Evolutionary conservation across 768 basidiomycete species (phyloP), one percentile per base, ranked within the genome.

Genomic region (Coprinopsis strossmayeri): DNA sequence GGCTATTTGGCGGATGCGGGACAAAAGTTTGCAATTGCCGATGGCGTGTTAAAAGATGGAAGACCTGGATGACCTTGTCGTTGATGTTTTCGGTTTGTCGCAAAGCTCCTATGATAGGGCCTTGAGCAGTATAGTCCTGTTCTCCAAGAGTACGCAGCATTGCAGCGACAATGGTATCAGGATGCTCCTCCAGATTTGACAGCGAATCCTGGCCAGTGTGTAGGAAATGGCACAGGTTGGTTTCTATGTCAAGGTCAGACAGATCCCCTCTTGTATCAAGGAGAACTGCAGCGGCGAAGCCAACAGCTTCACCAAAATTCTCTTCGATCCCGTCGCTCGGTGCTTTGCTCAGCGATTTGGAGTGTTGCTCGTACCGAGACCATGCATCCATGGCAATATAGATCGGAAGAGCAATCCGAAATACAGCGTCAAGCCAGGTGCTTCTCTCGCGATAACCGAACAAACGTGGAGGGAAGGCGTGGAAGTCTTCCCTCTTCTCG

Each of bases 371-470:
- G 57, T 89, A 90, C 2, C 75, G 59, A 13, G 63, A 66, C 1
- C 59, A 55, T 2, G 65, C 69, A 1, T 68, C 64, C 12, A 68
- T 69, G 47, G 84, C 64, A 13, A 92, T 62, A 53, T 86, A 79
- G 3, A 79, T 72, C 0, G 88, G 83, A 0, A 84, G 82, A 49
- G 88, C 84, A 5, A 74, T 66, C 17, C 64, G 70, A 53, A 95
- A 84, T 1, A 82, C 79, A 2, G 80, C 77, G 52, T 78, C 69
- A 0, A 87, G 86, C 51, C 78, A 85, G 47, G 82, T 77, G 50
- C 72, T 77, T 46, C 79, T 76, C 56, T 82, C 80, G 13, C 65
- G 56, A 61, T 84, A 96, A 0, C 95, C 95, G 21, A 95, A 74
- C 3, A 94, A 67, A 43, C 74, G 73, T 25, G 82, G 81, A 2